Base-by-base conservation (phyloP, 345 rosid species). In the Hypericum perforatum region DNA sequence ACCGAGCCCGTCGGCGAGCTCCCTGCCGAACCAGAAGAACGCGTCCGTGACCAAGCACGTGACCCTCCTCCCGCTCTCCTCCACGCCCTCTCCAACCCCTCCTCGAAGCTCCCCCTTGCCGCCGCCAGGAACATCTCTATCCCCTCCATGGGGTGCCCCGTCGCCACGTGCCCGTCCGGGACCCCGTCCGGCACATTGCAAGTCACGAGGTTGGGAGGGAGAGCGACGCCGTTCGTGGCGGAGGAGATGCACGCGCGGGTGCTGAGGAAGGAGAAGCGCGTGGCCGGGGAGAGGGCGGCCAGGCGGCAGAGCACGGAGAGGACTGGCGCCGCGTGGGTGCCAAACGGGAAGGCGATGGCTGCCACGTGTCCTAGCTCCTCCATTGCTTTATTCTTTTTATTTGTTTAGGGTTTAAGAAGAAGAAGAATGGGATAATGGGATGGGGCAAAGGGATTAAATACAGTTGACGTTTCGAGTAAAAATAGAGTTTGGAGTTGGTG, bases 271-370 rank as follows among this genome's bases (percentile, higher is more conserved):
- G 80, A 72, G 72, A 72, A 78, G 14, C 9, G 58, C 8, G 73
- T 52, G 55, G 4, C 56, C 0, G 77, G 73, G 16, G 75, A 36
- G 7, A 60, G 12, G 16, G 57, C 3, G 38, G 78, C 75, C 0
- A 79, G 73, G 60, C 53, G 57, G 60, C 29, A 47, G 57, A 61
- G 9, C 50, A 73, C 32, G 54, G 73, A 43, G 37, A 76, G 68
- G 47, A 79, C 69, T 6, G 76, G 58, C 11, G 69, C 66, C 0
- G 71, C 73, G 9, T 79, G 81, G 53, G 73, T 44, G 45, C 65
- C 13, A 53, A 73, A 70, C 9, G 84, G 84, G 62, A 79, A 76
- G 11, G 78, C 68, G 1, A 78, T 49, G 42, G 67, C 71, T 0
- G 68, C 84, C 0, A 73, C 67, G 29, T 75, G 81, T 41, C 64